phyloP scores from a whole-genome alignment of 805 yeast species.

The Cyberlindnera nakhonratchasimensis region DNA sequence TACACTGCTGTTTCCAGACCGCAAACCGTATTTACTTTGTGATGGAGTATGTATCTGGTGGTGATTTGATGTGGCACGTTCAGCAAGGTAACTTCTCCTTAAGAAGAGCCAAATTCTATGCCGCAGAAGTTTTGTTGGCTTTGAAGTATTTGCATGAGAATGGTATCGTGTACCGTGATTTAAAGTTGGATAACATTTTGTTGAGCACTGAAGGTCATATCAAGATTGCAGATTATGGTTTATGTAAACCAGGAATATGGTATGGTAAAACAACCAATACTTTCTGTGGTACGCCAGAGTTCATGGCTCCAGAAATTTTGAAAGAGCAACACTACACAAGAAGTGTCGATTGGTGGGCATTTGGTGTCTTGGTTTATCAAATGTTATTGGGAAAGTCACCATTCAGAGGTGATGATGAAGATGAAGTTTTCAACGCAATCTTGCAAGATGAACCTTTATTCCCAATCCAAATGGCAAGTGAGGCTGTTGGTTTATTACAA shows the following conservation, averaged over 20 bases:
- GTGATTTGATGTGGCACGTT: constrained; percentile 99
- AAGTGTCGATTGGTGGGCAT: constrained; percentile 99
- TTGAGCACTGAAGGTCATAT: constrained; percentile 90
- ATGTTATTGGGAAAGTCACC: constrained; percentile 97
- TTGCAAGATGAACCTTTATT: constrained; percentile 93
- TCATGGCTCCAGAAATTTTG: constrained; percentile 98
- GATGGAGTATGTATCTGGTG: constrained; percentile 97
- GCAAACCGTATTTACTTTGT: constrained; percentile 96
- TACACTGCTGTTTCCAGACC: constrained; percentile 96
- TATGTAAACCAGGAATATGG: constrained; percentile 94
- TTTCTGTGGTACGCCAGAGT: constrained; percentile 98
- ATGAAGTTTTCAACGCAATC: constrained; percentile 95
- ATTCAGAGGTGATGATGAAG: constrained; percentile 95
- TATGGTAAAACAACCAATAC: constrained; percentile 82
- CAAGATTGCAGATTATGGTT: constrained; percentile 95
- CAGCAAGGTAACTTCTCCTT: constrained; percentile 88
- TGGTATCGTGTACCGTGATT: constrained; percentile 93
- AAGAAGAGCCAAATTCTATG: constrained; percentile 92
- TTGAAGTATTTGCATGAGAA: constrained; percentile 91
- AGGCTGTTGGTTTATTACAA: constrained; percentile 90
- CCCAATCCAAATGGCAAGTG: constrained; percentile 96
- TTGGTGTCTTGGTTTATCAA: constrained; percentile 93
- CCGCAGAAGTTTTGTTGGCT: constrained; percentile 92
- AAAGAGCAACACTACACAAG: constrained; percentile 90
- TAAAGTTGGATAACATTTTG: constrained; percentile 91